Base-by-base conservation (phyloP, 1,139 yeast species). In the Pneumocystis canis region DNA sequence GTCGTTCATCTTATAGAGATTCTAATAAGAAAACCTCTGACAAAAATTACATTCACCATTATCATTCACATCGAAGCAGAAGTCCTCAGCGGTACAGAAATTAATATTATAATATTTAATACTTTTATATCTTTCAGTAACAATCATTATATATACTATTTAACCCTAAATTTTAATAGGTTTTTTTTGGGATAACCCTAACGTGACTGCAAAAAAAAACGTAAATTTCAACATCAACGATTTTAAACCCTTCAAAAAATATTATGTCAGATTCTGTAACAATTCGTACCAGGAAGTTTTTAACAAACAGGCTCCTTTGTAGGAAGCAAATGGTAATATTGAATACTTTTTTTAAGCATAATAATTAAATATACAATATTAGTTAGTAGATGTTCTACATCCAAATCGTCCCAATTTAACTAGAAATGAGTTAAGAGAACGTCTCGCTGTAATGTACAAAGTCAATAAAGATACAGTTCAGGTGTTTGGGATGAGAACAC, bases 341-440 rank as follows among this genome's bases (percentile, higher is more conserved):
- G 1, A 4, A 5, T 37, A 14, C 28, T 39, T 39, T 39, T 35
- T 20, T 40, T 25, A 11, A 11, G 3, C 9, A 7, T 31, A n/a
- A 33, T 18, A 5, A 33, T 5, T 18, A 31, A 18, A 32, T 9
- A 18, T n/a, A 58, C 31, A 32, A 28, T 32, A n/a, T 40, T 18
- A 40, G 54, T 11, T 28, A 82, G 84, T 94, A 78, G 99, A 94
- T 82, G 96, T 94, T 76, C 84, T 90, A 78, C 99, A 94, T 87
- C 98, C 98, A 83, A 89, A 89, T 92, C 87, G 90, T 82, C 94
- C 98, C 75, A 92, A 92, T 82, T 96, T 92, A 78, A 85, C 98
- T 79, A 92, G 92, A 89, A 97, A 90, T 78, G 98, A 94, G 81
- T 86, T 94, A 81, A 89, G 98, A 79, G 97, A 89, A 81, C 90